Evolutionary conservation across 352 stramenopile species (phyloP).

Genomic region (Pythium rishiriense): DNA sequence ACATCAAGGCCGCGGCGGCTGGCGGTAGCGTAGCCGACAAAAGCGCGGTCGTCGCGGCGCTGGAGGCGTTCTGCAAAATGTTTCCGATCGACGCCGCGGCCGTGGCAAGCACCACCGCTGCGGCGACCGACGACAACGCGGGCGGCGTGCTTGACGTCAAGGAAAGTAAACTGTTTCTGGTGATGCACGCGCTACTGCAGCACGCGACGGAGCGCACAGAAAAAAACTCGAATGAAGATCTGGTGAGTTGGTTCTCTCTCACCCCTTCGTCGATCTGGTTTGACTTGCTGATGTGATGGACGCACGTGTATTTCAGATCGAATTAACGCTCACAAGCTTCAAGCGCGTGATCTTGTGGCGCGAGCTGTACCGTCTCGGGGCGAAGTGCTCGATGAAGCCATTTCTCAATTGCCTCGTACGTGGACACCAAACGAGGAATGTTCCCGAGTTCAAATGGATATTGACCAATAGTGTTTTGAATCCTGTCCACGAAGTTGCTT

Average conservation of each 20-base stretch:
- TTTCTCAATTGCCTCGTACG: slow-evolving; percentile 71
- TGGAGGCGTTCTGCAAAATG: slow-evolving; percentile 74
- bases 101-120: slow-evolving; percentile 1
- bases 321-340: slow-evolving; percentile 66
- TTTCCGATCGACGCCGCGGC: slow-evolving; percentile 72
- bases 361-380: slow-evolving; percentile 77
- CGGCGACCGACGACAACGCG: slow-evolving; percentile 28
- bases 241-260: slow-evolving; percentile 33
- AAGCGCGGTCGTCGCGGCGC: slow-evolving; percentile 44
- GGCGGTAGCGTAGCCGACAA: slow-evolving; percentile 40
- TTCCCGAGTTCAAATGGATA: neutral
- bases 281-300: neutral
- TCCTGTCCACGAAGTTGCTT: slow-evolving; percentile 31
- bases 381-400: slow-evolving; percentile 83
- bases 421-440: too few relatives aligned
- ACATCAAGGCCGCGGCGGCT: slow-evolving; percentile 36
- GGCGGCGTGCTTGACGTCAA: slow-evolving; percentile 63
- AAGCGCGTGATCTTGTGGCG: slow-evolving; percentile 76
- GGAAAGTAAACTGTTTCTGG: slow-evolving; percentile 73
- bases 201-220: slow-evolving; percentile 61
- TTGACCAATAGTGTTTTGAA: slow-evolving; percentile 1
- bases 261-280: neutral
- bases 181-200: slow-evolving; percentile 69
- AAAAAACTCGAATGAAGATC: slow-evolving; percentile 47
- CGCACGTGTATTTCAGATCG: slow-evolving; percentile 37